A percentile compares a stretch with the other conserved stretches of the same genome.
phyloP scores from a whole-genome alignment of 768 basidiomycete species.

The Heimioporus sp. region DNA sequence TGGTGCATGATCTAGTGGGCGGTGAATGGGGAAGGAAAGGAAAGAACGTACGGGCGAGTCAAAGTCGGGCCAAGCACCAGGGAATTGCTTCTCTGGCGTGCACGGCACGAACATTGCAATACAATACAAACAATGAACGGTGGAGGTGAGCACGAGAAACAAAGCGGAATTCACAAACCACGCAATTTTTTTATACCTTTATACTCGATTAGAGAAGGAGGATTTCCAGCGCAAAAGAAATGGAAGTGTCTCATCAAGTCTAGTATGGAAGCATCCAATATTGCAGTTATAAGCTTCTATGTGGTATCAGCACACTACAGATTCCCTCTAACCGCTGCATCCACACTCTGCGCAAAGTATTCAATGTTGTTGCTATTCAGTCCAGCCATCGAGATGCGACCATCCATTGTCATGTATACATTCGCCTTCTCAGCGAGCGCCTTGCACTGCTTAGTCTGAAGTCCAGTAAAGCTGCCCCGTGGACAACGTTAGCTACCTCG shows the following conservation, averaged over 20 bases:
- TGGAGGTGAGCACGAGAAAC: neutral
- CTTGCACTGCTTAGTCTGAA: slow-evolving; percentile 76
- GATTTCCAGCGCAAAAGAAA: slow-evolving; percentile 10
- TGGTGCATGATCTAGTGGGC: slow-evolving; percentile 16
- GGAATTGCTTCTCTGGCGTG: slow-evolving; percentile 15
- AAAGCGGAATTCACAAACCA: slow-evolving; percentile 15
- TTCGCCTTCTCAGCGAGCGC: slow-evolving; percentile 84
- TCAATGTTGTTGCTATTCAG: slow-evolving; percentile 81
- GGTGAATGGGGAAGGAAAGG: neutral
- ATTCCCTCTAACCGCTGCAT: slow-evolving; percentile 76
- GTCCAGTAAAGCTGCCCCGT: slow-evolving; percentile 73
- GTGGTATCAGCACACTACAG: slow-evolving; percentile 45
- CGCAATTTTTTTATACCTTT: slow-evolving; percentile 8
- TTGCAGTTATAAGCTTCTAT: slow-evolving; percentile 20
- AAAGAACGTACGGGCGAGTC: slow-evolving; percentile 14
- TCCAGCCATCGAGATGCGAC: slow-evolving; percentile 93
- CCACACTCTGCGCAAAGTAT: slow-evolving; percentile 87
- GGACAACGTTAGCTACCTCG: neutral
- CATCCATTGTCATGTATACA: slow-evolving; percentile 92
- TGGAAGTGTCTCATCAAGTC: slow-evolving; percentile 18
- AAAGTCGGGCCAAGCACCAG: slow-evolving; percentile 24
- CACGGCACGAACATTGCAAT: slow-evolving; percentile 22
- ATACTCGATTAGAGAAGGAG: slow-evolving; percentile 16
- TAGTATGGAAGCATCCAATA: slow-evolving; percentile 21
- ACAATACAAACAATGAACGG: slow-evolving; percentile 9